phyloP scores from a whole-genome alignment of 495 filamentous ascomycete species.

The Hypoxylon trugodes region DNA sequence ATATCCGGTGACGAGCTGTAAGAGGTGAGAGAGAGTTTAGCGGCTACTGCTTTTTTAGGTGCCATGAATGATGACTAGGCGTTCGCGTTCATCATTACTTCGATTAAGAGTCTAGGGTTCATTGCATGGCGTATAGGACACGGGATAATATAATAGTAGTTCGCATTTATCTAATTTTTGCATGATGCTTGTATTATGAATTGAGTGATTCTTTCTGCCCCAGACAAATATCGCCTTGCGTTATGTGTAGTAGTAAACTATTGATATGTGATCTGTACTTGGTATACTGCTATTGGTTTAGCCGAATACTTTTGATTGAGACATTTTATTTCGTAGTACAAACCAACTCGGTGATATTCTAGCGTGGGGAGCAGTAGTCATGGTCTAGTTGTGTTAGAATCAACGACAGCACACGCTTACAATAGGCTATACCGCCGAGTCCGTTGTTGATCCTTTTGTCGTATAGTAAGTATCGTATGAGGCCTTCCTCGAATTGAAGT shows the following conservation, averaged over 20 bases:
- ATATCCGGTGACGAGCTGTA: neutral
- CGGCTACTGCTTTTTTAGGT: slow-evolving; percentile 1
- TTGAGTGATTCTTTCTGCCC: neutral
- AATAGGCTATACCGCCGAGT: too few species aligned
- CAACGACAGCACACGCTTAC: too few species aligned
- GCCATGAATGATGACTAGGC: slow-evolving; percentile 34
- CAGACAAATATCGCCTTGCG: too few species aligned
- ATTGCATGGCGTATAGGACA: slow-evolving; percentile 37
- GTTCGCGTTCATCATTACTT: slow-evolving; percentile 30
- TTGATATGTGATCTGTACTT: too few species aligned
- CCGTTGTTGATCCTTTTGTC: too few species aligned
- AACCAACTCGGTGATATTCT: too few species aligned
- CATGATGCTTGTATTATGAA: neutral
- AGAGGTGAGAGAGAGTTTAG: neutral
- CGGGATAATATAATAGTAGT: slow-evolving; percentile 20
- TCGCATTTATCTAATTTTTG: slow-evolving; percentile 6
- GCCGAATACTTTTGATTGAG: neutral
- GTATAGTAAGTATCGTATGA: too few species aligned
- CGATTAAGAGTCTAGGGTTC: slow-evolving; percentile 12
- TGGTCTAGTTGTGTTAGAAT: too few species aligned
- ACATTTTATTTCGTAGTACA: too few species aligned
- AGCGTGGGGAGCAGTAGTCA: too few species aligned
- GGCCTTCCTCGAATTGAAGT: too few species aligned
- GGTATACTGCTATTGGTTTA: neutral
- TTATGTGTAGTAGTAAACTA: too few species aligned